Conservation (phyloP, 2,329 filamentous ascomycete species). For the Aspergillus pseudotamarii region DNA sequence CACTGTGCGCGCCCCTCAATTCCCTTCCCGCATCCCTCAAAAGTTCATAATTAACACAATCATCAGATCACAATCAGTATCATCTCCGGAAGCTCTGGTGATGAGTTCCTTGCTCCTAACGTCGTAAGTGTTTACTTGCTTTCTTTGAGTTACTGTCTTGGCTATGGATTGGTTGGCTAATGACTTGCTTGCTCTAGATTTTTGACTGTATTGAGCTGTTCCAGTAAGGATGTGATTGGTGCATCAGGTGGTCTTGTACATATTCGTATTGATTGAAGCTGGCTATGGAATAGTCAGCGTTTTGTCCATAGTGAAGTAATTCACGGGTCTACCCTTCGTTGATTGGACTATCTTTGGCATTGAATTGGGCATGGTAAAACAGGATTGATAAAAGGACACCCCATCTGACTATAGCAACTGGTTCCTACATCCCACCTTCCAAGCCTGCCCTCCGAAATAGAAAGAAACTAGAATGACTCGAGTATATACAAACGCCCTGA, state of each 20-base stretch:
- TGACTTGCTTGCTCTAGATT: slow-evolving; percentile 17
- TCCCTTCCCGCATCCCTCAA: too few species aligned
- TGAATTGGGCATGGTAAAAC: too few species aligned
- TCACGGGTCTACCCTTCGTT: background rate
- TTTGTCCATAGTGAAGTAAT: background rate
- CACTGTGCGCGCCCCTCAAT: slow-evolving; percentile 41
- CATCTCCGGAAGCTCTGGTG: slow-evolving; percentile 61
- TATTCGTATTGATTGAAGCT: background rate
- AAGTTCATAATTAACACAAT: background rate
- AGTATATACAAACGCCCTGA: too few species aligned
- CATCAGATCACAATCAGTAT: slow-evolving; percentile 57
- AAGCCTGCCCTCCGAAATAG: too few species aligned
- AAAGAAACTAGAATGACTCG: too few species aligned
- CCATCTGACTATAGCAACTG: too few species aligned
- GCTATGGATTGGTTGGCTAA: background rate
- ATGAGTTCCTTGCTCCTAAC: slow-evolving; percentile 61
- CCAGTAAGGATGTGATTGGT: slow-evolving; percentile 18
- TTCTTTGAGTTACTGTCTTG: background rate
- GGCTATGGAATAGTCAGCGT: background rate
- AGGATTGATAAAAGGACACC: too few species aligned
- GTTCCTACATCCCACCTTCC: too few species aligned
- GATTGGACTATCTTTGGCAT: background rate
- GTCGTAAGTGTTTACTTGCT: slow-evolving; percentile 31
- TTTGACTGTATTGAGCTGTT: slow-evolving; percentile 37
- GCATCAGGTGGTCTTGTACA: background rate